Conservation (phyloP, 1,284 basidiomycete species). For the Moesziomyces globuligerus region DNA sequence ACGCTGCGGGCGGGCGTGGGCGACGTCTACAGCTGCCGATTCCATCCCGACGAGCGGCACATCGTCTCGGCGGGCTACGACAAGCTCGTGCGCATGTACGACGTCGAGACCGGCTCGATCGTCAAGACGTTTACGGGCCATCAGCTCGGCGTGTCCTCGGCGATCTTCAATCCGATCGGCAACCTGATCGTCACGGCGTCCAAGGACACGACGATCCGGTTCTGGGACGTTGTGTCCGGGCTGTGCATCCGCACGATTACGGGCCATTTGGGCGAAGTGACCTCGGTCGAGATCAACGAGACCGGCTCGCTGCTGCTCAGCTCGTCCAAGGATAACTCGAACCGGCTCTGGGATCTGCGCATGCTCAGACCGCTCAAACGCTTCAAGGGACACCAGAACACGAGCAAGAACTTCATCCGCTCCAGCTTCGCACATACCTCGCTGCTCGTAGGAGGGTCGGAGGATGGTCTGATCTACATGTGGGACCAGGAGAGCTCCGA, state of each 20-base stretch:
- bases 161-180: conserved; percentile 69
- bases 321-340: conserved; percentile 70
- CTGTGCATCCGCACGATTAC: conserved; percentile 69
- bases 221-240: conserved; percentile 71
- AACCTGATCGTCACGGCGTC: conserved; percentile 70
- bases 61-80: conserved; percentile 70
- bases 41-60: conserved; percentile 68
- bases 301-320: conserved; percentile 69
- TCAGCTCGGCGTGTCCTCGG: conserved; percentile 68
- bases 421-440: conserved; percentile 68
- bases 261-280: conserved; percentile 70
- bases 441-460: conserved; percentile 69
- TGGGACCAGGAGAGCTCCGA: conserved; percentile 65
- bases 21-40: conserved; percentile 70
- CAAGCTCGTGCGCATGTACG: conserved; percentile 70
- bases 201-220: conserved; percentile 70
- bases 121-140: conserved; percentile 71
- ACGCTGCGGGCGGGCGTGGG: conserved; percentile 61
- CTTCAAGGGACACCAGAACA: conserved; percentile 71
- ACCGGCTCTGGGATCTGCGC: conserved; percentile 63
- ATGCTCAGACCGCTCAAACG: conserved; percentile 67
- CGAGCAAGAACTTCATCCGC: conserved; percentile 70
- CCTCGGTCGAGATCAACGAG: conserved; percentile 70
- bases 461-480: conserved; percentile 67
- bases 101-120: conserved; percentile 68